Evolutionary conservation across 805 yeast species (phyloP), one percentile per base, ranked within the genome.

Genomic region (Torulaspora gathmanii): DNA sequence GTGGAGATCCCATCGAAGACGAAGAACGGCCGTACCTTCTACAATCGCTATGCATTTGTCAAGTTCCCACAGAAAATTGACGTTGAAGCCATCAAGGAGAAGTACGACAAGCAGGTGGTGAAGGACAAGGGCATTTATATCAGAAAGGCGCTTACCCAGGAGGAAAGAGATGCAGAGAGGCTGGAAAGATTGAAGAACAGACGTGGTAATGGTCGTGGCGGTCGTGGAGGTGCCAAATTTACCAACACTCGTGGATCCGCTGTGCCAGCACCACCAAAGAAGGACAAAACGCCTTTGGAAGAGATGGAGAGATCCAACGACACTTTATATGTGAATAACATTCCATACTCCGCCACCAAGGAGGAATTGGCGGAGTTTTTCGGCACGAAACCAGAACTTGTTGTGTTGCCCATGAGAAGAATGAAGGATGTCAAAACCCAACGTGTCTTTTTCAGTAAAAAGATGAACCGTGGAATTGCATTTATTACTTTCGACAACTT

Each of bases 341-440:
- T 80, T 47, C 86, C 81, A 46, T 88, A 86, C 46, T 75, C 75
- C 49, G 72, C 73, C 25, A 70, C 77, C 33, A 82, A 81, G 60
- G 74, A 72, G 6, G 82, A 80, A 50, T 61, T 80, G 48, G 70
- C 70, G 43, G 73, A 69, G 34, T 70, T 76, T 53, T 79, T 80
- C 57, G 80, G 72, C 17, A 74, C 72, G 49, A 61, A 63, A 4
- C 72, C 74, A 57, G 70, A 69, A 23, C 70, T 68, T 26, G 72
- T 79, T 38, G 78, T 76, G 44, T 70, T 79, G 50, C 84, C 84
- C 57, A 73, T 72, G 61, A 68, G 70, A 50, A 60, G 58, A 48
- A 45, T 55, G 52, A 59, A 54, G 46, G 60, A 56, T 44, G 49
- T 51, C 37, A 61, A 47, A 39, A 61, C 65, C 35, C 61, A 62